Percentiles rank a stretch among this genome's conserved stretches.
phyloP scores from a whole-genome alignment of 2,329 filamentous ascomycete species.

The Atkinsonella hypoxylon region DNA sequence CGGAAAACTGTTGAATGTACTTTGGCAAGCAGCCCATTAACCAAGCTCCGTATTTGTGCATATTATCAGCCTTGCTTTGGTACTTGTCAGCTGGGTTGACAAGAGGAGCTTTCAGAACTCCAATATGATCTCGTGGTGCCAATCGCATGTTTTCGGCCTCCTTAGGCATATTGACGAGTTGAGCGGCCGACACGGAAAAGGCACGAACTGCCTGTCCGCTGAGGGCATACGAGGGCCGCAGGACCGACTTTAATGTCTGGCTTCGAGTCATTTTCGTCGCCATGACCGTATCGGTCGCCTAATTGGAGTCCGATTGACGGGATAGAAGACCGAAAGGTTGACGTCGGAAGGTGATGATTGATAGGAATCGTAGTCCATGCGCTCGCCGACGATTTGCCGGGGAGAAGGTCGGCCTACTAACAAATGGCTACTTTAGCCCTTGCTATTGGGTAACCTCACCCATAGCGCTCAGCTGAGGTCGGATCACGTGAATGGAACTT shows the following conservation, averaged over 20 bases:
- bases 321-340: slow-evolving; percentile 6
- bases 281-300: slow-evolving; percentile 33
- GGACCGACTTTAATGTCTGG: slow-evolving; percentile 42
- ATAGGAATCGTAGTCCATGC: neutral
- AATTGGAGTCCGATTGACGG: slow-evolving; percentile 33
- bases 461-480: neutral
- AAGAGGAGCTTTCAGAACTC: slow-evolving; percentile 62
- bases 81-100: slow-evolving; percentile 93
- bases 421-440: neutral
- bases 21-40: slow-evolving; percentile 94
- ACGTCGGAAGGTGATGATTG: neutral
- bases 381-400: slow-evolving; percentile 20
- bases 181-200: slow-evolving; percentile 36
- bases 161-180: slow-evolving; percentile 44
- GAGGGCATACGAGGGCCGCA: slow-evolving; percentile 35
- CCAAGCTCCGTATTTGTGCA: slow-evolving; percentile 94
- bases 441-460: neutral
- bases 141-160: slow-evolving; percentile 56
- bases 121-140: slow-evolving; percentile 44
- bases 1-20: slow-evolving; percentile 97
- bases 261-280: slow-evolving; percentile 47
- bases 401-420: neutral
- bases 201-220: slow-evolving; percentile 32
- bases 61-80: slow-evolving; percentile 68
- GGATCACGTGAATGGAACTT: slow-evolving; percentile 3